Percentiles rank a stretch among this genome's conserved stretches.
Conservation (phyloP, 352 stramenopile species). For the Phytopythium kandeliae region DNA sequence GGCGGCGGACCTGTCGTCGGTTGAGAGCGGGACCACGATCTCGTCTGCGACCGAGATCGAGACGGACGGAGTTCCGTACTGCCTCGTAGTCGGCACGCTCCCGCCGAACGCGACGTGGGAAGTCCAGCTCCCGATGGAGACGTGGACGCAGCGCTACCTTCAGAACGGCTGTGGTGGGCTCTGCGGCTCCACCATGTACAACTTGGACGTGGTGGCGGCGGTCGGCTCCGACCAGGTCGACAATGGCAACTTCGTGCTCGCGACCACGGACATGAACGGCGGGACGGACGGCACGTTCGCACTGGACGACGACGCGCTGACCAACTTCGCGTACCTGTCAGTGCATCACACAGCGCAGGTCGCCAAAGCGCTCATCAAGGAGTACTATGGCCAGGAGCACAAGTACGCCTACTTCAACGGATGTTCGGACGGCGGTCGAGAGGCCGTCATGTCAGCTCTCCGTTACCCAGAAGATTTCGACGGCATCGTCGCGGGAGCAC, state of each 20-base stretch:
- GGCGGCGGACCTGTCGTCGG: constrained; percentile 15
- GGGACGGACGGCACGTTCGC: constrained; percentile 21
- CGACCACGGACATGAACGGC: constrained; percentile 25
- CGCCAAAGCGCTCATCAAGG: constrained; percentile 31
- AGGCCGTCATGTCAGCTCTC: constrained; percentile 33
- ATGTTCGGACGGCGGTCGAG: constrained; percentile 32
- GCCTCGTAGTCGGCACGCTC: constrained; percentile 23
- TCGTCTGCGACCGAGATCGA: constrained; percentile 14
- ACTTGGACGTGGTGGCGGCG: constrained; percentile 14
- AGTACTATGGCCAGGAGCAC: constrained; percentile 30
- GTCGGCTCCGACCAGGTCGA: constrained; percentile 14
- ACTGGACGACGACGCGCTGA: constrained; percentile 17
- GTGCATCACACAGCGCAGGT: constrained; percentile 29
- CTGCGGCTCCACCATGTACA: constrained; percentile 14
- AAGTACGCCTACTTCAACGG: constrained; percentile 41
- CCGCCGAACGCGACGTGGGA: constrained; percentile 23
- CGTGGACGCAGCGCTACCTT: constrained; percentile 33
- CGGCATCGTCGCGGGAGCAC: constrained; percentile 30
- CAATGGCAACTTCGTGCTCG: constrained; percentile 24
- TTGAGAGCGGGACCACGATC: constrained; percentile 18
- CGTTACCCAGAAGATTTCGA: constrained; percentile 36
- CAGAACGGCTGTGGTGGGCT: constrained; percentile 27
- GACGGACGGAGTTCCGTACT: constrained; percentile 21
- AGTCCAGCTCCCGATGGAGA: constrained; percentile 19
- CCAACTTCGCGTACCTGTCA: constrained; percentile 32